phyloP scores from a whole-genome alignment of 1,284 basidiomycete genomes.

The Naganishia albida region DNA sequence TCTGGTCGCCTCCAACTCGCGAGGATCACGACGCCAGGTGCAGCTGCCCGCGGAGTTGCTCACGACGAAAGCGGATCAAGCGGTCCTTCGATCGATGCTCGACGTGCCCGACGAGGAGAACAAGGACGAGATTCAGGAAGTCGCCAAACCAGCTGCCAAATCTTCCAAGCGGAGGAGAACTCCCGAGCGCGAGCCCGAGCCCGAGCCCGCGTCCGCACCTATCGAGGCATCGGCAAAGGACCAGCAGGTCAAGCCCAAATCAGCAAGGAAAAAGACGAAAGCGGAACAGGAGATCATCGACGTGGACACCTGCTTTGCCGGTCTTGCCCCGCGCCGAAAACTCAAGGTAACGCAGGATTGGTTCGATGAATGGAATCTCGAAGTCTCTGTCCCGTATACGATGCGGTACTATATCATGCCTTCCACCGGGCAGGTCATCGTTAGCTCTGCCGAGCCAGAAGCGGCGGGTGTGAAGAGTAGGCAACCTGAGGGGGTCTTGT shows the following conservation, averaged over 20 bases:
- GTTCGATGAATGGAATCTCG: conserved; percentile 12
- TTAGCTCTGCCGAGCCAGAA: conserved; percentile 14
- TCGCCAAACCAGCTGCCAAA: background rate
- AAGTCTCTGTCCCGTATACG: conserved; percentile 13
- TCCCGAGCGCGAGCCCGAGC: background rate
- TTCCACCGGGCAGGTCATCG: conserved; percentile 6
- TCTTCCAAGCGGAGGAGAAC: background rate
- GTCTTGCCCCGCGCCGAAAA: conserved; percentile 10
- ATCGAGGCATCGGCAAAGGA: background rate
- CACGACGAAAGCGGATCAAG: conserved; percentile 9
- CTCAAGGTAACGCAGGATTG: conserved; percentile 15
- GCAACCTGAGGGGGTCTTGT: conserved; percentile 12
- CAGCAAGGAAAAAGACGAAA: background rate
- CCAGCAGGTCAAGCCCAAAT: background rate
- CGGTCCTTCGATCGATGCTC: conserved; percentile 10
- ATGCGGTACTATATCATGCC: conserved; percentile 27
- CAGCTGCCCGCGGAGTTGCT: conserved; percentile 13
- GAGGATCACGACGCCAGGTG: conserved; percentile 12
- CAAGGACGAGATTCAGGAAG: background rate
- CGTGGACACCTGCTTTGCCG: conserved; percentile 11
- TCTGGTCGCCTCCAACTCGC: conserved; percentile 4
- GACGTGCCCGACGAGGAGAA: background rate
- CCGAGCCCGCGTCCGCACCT: background rate
- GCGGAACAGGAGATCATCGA: conserved; percentile 12
- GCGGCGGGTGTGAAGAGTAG: conserved; percentile 14